Evolutionary conservation across 139 green algal species (phyloP), one percentile per base, ranked within the genome.

Genomic region (Coelastrella sp.): DNA sequence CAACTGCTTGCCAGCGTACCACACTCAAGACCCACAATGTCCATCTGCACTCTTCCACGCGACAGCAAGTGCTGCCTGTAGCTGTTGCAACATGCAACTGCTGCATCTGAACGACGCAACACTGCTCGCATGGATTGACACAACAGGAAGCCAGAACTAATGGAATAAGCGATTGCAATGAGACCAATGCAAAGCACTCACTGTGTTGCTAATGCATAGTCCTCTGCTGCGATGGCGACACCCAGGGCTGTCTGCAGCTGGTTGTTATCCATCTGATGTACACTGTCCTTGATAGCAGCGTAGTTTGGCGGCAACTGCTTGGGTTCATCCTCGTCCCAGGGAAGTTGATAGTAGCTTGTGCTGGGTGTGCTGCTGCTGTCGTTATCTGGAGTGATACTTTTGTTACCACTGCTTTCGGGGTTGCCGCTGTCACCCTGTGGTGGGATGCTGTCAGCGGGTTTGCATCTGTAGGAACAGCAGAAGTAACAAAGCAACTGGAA

Each of bases 171-270:
- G n/a, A n/a, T n/a, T n/a, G 61, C 61, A 68, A 68, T 7, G 7
- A 68, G 10, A 6, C 19, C 14, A 75, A 23, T 75, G 10, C 2
- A 58, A 32, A 14, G 10, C 0, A 87, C 83, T 77, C 59, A 64
- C 60, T 77, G 60, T 60, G 81, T 89, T 8, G 96, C 96, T 8
- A 93, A 19, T 10, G 10, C 8, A 56, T 96, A 98, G 81, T 98
- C 93, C 81, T 98, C 95, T 3, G 85, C 79, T 5, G 86, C 76
- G 8, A 98, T 95, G n/a, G 96, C 96, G 5, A 89, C 90, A 22
- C 95, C 94, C 20, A 98, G 94, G 0, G 92, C 92, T 5, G 96
- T 98, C 89, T 97, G 94, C 83, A 98, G 92, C 86, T 95, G 92
- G 82, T 98, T 98, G 32, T 92, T 92, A 90, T 98, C 96, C 64